Conservation (phyloP, 2,329 filamentous ascomycete species). For the Fusarium concolor region DNA sequence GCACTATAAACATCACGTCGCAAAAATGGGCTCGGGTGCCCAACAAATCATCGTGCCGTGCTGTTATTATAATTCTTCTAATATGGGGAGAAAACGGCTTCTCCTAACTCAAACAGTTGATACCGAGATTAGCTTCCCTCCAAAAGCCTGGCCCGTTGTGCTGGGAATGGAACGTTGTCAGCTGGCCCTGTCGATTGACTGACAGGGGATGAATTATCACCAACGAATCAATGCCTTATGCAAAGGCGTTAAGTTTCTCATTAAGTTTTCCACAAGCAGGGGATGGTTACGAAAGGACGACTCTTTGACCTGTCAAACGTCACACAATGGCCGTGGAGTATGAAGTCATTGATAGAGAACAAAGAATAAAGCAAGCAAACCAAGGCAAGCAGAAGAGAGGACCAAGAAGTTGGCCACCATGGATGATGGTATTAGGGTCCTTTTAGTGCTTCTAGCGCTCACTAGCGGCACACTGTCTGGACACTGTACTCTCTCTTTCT, state of each 20-base stretch:
- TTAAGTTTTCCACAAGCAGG: conserved; percentile 4
- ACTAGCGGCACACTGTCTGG: conserved; percentile 34
- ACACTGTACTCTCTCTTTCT: conserved; percentile 29
- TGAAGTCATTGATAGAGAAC: conserved; percentile 20
- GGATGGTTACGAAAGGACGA: background rate
- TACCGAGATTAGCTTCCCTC: conserved; percentile 45
- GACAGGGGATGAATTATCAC: conserved; percentile 26
- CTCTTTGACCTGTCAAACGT: background rate
- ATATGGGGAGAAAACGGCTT: conserved; percentile 28
- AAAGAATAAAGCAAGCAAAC: background rate
- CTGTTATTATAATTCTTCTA: conserved; percentile 16
- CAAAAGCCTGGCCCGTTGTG: conserved; percentile 39
- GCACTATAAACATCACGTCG: background rate
- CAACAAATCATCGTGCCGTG: conserved; percentile 1
- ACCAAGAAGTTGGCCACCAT: too few species aligned
- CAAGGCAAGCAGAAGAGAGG: background rate
- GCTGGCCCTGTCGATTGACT: conserved; percentile 19
- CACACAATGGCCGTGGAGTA: background rate
- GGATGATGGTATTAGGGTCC: background rate
- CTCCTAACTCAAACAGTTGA: conserved; percentile 40
- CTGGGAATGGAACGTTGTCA: conserved; percentile 43
- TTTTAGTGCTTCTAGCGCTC: conserved; percentile 17
- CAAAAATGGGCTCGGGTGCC: background rate
- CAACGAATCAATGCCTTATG: conserved; percentile 21
- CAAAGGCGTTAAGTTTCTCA: conserved; percentile 3